Evolutionary conservation across 2,329 filamentous ascomycete species (phyloP), one percentile per base, ranked within the genome.

Genomic region (Dactylellina drechsleri): DNA sequence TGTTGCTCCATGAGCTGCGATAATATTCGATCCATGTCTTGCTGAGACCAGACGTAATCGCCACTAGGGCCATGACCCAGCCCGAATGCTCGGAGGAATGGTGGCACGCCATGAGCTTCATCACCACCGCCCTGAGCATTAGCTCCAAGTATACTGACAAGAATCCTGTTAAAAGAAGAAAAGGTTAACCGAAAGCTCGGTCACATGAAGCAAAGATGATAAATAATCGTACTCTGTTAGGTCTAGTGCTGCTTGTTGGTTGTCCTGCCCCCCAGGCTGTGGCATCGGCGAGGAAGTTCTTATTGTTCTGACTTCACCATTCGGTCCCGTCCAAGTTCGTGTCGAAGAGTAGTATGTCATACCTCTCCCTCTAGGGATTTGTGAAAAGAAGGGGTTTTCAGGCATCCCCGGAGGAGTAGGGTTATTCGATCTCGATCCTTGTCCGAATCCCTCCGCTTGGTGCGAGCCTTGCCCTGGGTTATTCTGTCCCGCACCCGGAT

Each of bases 31-130:
- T 99, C 94, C 36, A 98, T 84, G 1, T 91, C 93, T 83, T 97
- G 93, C 82, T 98, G 92, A 0, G 91, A 91, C 81, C 94, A 96
- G 0, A 97, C 94, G 6, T 90, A 92, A 81, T 98, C 94, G 18
- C 93, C 92, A 71, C 87, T 85, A 15, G 53, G 80, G 79, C 67
- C 66, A 31, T 74, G 68, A 16, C 66, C 66, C 31, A 76, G 40
- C 20, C 71, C 76, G 68, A 78, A 62, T 12, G 70, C 70, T 36
- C 64, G 59, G 4, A 74, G 36, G 45, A 74, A 66, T n/a, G 56
- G 62, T 47, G 70, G 58, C n/a, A 74, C 53, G 53, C 56, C 70
- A 16, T 64, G 49, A 8, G 31, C 41, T 15, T 64, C 70, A 50
- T 59, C 47, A n/a, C 52, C 52, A n/a, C 40, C 31, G 1, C 16